phyloP scores from a whole-genome alignment of 768 basidiomycete genomes.

The Galerina sulciceps region DNA sequence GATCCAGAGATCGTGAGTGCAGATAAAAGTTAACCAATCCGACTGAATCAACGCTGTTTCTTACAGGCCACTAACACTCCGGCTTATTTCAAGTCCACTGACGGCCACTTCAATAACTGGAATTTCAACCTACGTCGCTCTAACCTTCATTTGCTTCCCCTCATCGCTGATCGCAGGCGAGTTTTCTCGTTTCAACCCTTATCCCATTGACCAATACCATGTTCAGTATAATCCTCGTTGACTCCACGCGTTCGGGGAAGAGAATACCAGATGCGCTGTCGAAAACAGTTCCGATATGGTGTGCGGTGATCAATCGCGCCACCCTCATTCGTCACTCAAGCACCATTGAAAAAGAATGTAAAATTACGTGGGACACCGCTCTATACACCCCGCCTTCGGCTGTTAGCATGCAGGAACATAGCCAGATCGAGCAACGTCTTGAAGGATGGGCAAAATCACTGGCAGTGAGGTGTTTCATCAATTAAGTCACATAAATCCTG shows the following conservation, averaged over 20 bases:
- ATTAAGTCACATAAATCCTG: not conserved
- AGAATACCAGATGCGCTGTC: constrained; percentile 92
- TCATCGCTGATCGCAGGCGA: constrained; percentile 37
- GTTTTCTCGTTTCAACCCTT: constrained; percentile 1
- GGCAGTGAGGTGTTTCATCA: constrained; percentile 46
- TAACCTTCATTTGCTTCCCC: constrained; percentile 77
- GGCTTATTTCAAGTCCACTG: constrained; percentile 93
- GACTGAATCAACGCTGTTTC: not conserved
- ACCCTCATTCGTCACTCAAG: constrained; percentile 40
- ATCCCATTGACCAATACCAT: not conserved
- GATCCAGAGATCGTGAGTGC: constrained; percentile 63
- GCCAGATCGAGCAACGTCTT: constrained; percentile 71
- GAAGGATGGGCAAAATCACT: constrained; percentile 73
- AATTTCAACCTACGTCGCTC: constrained; percentile 82
- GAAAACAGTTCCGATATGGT: constrained; percentile 96
- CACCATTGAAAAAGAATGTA: not conserved
- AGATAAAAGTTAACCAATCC: not conserved
- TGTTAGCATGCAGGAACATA: constrained; percentile 78
- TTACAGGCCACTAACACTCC: constrained; percentile 38
- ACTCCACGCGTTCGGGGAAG: constrained; percentile 93
- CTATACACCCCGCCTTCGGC: constrained; percentile 74
- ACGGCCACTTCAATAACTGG: constrained; percentile 88
- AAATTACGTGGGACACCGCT: constrained; percentile 51
- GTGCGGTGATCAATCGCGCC: constrained; percentile 82
- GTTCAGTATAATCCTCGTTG: constrained; percentile 79